A percentile compares a stretch with the other conserved stretches of the same genome.
Evolutionary conservation across 108 stramenopile species (phyloP).

Genomic region (Cylindrotheca closterium): DNA sequence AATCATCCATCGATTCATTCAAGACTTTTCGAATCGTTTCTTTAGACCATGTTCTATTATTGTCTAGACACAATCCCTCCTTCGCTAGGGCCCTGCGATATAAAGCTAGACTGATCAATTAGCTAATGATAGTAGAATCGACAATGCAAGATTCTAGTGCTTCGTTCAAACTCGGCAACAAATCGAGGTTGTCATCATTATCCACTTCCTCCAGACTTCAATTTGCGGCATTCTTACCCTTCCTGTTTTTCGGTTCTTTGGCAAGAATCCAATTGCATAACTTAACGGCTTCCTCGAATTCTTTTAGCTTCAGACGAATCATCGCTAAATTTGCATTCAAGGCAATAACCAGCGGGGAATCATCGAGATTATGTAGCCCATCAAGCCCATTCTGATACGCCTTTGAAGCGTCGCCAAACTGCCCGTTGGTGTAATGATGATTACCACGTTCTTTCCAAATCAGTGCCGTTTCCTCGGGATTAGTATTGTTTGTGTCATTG

Average conservation of each 20-base stretch:
- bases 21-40: constrained; percentile 9
- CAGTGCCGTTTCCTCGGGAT: constrained; percentile 1
- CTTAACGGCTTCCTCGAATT: constrained; percentile 32
- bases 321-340: constrained; percentile 45
- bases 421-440: constrained; percentile 4
- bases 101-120: constrained; percentile 12
- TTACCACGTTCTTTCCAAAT: constrained; percentile 37
- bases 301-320: constrained; percentile 25
- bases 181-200: too few relatives aligned
- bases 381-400: constrained; percentile 31
- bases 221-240: constrained; percentile 14
- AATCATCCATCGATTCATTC: constrained; percentile 24
- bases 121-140: too few relatives aligned
- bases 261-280: constrained; percentile 25
- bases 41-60: background rate
- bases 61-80: constrained; percentile 13
- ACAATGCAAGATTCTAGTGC: too few relatives aligned
- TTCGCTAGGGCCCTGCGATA: constrained; percentile 42
- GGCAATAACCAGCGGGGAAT: constrained; percentile 9
- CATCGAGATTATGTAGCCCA: constrained; percentile 1
- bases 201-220: constrained; percentile 1
- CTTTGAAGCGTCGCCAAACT: constrained; percentile 21
- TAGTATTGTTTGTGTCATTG: too few relatives aligned
- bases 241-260: constrained; percentile 15
- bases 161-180: too few relatives aligned